Evolutionary conservation across 208 protist species (phyloP).

Genomic region (Trypanosoma brucei): DNA sequence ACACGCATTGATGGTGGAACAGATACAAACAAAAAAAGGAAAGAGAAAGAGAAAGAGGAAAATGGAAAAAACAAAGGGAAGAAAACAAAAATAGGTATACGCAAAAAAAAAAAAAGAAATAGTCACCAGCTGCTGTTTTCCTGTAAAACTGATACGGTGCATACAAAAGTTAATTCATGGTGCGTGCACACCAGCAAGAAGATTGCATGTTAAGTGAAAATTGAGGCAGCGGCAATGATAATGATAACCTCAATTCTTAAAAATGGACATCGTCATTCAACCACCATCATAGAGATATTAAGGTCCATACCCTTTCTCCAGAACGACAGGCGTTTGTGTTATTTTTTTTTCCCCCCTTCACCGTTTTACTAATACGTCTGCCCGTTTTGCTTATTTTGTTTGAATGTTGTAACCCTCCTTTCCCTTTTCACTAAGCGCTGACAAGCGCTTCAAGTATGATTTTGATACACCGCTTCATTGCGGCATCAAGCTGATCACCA

Average conservation of each 20-base stretch:
- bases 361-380: too few relatives aligned
- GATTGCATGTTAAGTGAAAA: neutral
- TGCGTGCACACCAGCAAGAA: too few relatives aligned
- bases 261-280: too few relatives aligned
- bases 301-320: neutral
- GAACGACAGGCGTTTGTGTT: neutral
- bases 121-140: neutral
- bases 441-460: slow-evolving; percentile 56
- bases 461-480: slow-evolving; percentile 35
- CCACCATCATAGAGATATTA: too few relatives aligned
- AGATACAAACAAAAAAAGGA: slow-evolving; percentile 1
- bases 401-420: too few relatives aligned
- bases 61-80: neutral
- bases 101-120: slow-evolving; percentile 13
- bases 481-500: slow-evolving; percentile 28
- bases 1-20: too few relatives aligned
- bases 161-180: too few relatives aligned
- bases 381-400: too few relatives aligned
- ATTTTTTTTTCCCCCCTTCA: too few relatives aligned
- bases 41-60: slow-evolving; percentile 14
- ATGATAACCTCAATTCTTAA: neutral
- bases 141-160: too few relatives aligned
- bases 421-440: slow-evolving; percentile 1
- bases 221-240: neutral
- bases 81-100: neutral